These are phyloP conservation scores for Boletus speciosus DNA, from an alignment of 768 basidiomycete genomes.

Conservation along the genomic window DNA sequence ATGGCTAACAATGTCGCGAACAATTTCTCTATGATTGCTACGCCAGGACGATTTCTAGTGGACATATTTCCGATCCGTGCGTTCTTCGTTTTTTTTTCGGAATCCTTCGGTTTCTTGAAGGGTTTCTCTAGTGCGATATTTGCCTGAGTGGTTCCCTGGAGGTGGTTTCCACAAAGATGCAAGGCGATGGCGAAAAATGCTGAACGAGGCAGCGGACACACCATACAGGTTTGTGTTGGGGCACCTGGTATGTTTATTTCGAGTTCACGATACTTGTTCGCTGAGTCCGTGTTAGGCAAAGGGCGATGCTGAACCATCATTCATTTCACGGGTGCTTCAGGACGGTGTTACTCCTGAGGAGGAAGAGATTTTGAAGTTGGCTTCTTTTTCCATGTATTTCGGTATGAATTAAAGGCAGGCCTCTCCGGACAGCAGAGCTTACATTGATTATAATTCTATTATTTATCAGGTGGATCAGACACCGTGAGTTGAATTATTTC, in stretches of 20 bases:
- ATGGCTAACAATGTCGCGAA: slow-evolving; percentile 23
- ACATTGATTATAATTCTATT: background rate
- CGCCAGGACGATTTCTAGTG: slow-evolving; percentile 10
- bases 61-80: slow-evolving; percentile 10
- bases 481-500: slow-evolving; percentile 20
- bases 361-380: slow-evolving; percentile 13
- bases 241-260: slow-evolving; percentile 7
- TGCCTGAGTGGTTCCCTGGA: slow-evolving; percentile 24
- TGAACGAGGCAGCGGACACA: background rate
- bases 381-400: slow-evolving; percentile 14
- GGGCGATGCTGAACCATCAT: slow-evolving; percentile 8
- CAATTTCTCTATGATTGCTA: slow-evolving; percentile 4
- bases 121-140: slow-evolving; percentile 6
- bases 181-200: slow-evolving; percentile 1
- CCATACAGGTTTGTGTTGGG: slow-evolving; percentile 11
- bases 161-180: slow-evolving; percentile 13
- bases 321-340: slow-evolving; percentile 11
- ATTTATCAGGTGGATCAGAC: slow-evolving; percentile 25
- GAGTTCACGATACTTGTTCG: background rate
- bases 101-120: background rate
- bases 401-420: slow-evolving; percentile 3
- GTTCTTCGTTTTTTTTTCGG: background rate
- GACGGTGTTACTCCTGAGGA: slow-evolving; percentile 9
- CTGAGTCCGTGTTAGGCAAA: background rate
- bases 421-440: background rate